Evolutionary conservation across 2,329 filamentous ascomycete genomes (phyloP).

Genomic region (Talaromyces marneffei): DNA sequence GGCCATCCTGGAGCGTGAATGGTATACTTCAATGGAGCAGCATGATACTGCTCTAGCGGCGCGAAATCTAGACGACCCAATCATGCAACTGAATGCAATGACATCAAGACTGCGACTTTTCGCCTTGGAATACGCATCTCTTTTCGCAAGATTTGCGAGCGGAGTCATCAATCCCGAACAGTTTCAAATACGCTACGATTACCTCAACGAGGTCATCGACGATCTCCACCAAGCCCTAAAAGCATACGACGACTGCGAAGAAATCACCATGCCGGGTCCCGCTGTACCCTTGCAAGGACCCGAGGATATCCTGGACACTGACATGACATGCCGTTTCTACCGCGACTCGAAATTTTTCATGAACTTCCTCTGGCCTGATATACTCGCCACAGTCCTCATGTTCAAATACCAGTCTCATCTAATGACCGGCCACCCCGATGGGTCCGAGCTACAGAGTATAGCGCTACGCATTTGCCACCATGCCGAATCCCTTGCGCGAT

Average conservation of each 20-base stretch:
- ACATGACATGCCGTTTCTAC: conserved; percentile 63
- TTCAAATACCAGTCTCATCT: conserved; percentile 67
- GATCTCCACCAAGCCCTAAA: conserved; percentile 51
- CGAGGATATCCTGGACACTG: conserved; percentile 69
- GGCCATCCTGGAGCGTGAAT: conserved; percentile 67
- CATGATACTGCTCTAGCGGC: conserved; percentile 57
- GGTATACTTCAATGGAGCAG: conserved; percentile 63
- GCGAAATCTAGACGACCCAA: conserved; percentile 57
- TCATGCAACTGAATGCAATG: conserved; percentile 61
- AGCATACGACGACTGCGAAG: conserved; percentile 56
- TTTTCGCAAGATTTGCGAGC: conserved; percentile 65
- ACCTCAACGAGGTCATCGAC: conserved; percentile 43
- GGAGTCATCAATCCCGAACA: conserved; percentile 59
- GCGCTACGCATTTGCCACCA: conserved; percentile 69
- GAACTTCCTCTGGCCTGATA: conserved; percentile 70
- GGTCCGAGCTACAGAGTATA: conserved; percentile 53
- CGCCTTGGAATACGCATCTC: conserved; percentile 70
- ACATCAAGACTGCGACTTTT: conserved; percentile 64
- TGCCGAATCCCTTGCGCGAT: conserved; percentile 71
- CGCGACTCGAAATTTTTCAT: conserved; percentile 64
- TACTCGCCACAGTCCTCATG: conserved; percentile 73
- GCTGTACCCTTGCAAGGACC: conserved; percentile 48
- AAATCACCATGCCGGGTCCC: conserved; percentile 60
- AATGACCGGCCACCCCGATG: conserved; percentile 46
- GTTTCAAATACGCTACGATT: conserved; percentile 58